Evolutionary conservation across 257 asterid species (phyloP).

Genomic region (Solanum rostratum): DNA sequence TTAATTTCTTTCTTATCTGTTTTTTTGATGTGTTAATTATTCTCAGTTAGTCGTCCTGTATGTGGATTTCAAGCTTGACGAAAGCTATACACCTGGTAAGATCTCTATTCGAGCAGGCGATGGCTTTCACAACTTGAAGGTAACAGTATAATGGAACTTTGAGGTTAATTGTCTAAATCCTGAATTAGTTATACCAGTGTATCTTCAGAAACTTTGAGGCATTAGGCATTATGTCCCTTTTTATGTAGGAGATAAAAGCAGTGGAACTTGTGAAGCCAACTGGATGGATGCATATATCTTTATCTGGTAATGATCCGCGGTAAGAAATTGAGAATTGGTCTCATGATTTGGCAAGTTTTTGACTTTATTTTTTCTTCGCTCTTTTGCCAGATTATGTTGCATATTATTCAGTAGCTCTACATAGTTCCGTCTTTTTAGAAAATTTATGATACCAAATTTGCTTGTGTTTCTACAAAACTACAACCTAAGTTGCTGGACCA

Average conservation of each 20-base stretch:
- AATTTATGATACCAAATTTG: background rate
- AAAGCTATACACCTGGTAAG: conserved; percentile 95
- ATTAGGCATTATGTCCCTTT: background rate
- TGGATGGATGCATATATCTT: conserved; percentile 80
- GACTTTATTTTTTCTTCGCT: background rate
- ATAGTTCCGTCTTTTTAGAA: background rate
- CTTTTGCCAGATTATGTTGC: background rate
- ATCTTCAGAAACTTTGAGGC: background rate
- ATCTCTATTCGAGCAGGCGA: conserved; percentile 87
- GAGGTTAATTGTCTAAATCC: background rate
- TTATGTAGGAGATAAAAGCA: conserved; percentile 64
- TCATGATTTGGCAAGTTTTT: background rate
- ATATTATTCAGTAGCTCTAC: background rate
- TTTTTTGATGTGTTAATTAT: background rate
- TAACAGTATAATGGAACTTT: conserved; percentile 3
- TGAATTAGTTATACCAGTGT: background rate
- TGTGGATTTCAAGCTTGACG: conserved; percentile 94
- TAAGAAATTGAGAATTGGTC: conserved; percentile 9
- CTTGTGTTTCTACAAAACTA: background rate
- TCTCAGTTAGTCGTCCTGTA: conserved; percentile 50
- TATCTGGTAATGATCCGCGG: conserved; percentile 95
- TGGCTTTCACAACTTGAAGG: conserved; percentile 97
- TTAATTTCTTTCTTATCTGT: background rate
- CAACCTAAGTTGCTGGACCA: no score
- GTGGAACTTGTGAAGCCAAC: conserved; percentile 86